Conservation (phyloP, 2,329 filamentous ascomycete species). For the Aaosphaeria pasadenensis region DNA sequence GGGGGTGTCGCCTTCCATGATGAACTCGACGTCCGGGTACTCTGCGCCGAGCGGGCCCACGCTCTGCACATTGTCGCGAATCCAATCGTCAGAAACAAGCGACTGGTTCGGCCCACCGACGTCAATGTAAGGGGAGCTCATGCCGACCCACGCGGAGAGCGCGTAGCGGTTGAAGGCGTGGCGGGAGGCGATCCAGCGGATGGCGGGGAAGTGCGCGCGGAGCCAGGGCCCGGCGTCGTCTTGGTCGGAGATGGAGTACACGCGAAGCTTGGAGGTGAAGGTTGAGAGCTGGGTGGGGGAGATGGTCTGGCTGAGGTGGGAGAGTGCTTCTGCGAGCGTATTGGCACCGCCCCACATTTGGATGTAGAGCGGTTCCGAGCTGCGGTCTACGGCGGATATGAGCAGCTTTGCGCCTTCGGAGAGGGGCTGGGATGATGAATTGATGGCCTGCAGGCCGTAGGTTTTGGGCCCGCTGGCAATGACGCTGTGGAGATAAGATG, state of each 20-base stretch:
- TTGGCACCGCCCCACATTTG: constrained; percentile 51
- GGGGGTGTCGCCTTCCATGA: constrained; percentile 50
- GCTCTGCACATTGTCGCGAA: constrained; percentile 47
- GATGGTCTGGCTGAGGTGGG: constrained; percentile 23
- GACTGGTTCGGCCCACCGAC: constrained; percentile 44
- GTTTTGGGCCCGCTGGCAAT: constrained; percentile 39
- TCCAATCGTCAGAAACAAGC: constrained; percentile 48
- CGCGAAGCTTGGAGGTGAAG: constrained; percentile 25
- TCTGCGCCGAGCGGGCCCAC: constrained; percentile 40
- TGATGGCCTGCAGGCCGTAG: constrained; percentile 23
- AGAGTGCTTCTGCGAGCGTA: constrained; percentile 46
- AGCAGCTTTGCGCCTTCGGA: constrained; percentile 44
- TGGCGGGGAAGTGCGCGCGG: constrained; percentile 46
- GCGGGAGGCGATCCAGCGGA: constrained; percentile 53
- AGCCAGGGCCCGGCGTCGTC: constrained; percentile 55
- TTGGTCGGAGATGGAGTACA: constrained; percentile 52
- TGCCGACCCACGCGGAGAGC: constrained; percentile 53
- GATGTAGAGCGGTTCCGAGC: constrained; percentile 45
- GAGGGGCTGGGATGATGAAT: constrained; percentile 23
- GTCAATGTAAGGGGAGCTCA: constrained; percentile 41
- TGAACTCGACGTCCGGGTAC: constrained; percentile 44
- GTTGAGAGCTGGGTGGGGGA: constrained; percentile 3
- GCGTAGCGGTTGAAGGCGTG: constrained; percentile 53
- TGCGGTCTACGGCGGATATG: constrained; percentile 32
- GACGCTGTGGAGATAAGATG: constrained; percentile 33